phyloP scores from a whole-genome alignment of 805 yeast genomes.

The Phaffomyces thermotolerans region DNA sequence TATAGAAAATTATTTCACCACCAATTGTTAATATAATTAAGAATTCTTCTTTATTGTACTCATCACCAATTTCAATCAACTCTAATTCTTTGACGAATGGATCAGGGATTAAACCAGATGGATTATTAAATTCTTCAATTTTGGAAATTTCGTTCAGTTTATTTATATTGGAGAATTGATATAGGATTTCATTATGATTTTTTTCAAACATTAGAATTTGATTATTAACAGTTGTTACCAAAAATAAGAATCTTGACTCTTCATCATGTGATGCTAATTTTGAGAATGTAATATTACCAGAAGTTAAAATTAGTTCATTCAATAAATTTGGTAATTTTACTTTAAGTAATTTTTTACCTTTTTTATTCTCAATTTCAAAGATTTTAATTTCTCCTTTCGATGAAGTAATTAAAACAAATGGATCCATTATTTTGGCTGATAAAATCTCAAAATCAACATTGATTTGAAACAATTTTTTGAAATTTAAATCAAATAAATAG shows the following conservation, averaged over 20 bases:
- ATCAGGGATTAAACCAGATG: slow-evolving; percentile 47
- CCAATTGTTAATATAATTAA: slow-evolving; percentile 70
- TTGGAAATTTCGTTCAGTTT: slow-evolving; percentile 33
- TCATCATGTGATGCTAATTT: slow-evolving; percentile 21
- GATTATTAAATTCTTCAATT: slow-evolving; percentile 26
- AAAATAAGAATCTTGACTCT: slow-evolving; percentile 37
- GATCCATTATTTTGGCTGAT: slow-evolving; percentile 55
- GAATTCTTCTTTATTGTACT: slow-evolving; percentile 46
- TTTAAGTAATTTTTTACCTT: slow-evolving; percentile 28
- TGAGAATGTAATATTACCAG: slow-evolving; percentile 56
- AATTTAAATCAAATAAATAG: slow-evolving; percentile 52
- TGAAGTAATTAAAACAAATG: slow-evolving; percentile 54
- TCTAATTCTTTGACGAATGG: slow-evolving; percentile 68
- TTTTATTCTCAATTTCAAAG: slow-evolving; percentile 34
- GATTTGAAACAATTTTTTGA: slow-evolving; percentile 45
- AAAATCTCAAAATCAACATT: slow-evolving; percentile 55
- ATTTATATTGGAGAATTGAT: slow-evolving; percentile 30
- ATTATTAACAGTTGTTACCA: slow-evolving; percentile 72
- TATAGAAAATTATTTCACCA: slow-evolving; percentile 69
- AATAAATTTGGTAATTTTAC: slow-evolving; percentile 30
- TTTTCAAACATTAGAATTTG: slow-evolving; percentile 58
- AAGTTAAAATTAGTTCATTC: slow-evolving; percentile 50
- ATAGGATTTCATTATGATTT: slow-evolving; percentile 36
- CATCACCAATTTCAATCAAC: slow-evolving; percentile 58
- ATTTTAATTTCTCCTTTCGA: slow-evolving; percentile 66